Base-by-base conservation (phyloP, 495 filamentous ascomycete genomes). In the Podospora pseudocomata region DNA sequence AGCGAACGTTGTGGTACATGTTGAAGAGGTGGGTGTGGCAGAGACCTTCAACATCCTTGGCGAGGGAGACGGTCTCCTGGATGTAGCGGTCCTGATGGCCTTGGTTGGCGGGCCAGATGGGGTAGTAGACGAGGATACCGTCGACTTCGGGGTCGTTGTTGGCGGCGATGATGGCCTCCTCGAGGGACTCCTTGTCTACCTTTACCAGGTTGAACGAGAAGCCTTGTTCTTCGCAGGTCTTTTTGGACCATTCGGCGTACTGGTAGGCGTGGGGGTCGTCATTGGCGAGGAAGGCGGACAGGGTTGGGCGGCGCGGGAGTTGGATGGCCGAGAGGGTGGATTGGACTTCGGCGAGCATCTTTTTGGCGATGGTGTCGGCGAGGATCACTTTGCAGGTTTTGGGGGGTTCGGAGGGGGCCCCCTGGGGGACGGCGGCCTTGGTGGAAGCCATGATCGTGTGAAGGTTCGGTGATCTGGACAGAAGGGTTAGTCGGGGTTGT, bases 1-100 rank as follows among this genome's bases (percentile, higher is more conserved):
- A 97, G 62, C 95, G 92, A 73, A 95, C 87, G 80, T 99, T 99
- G 83, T 97, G 91, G 83, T 97, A 99, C 92, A 99, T 96, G 85
- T 99, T 99, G 86, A 94, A 95, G 74, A 97, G 89, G 80, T 97
- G 95, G 67, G 86, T 89, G 77, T 97, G 94, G 72, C 89, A 93
- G 64, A 99, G 89, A 26, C 95, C 95, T 74, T 99, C 95, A 66
- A 99, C 95, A 71, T 99, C 95, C 80, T 99, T 99, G 76, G 82
- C 77, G 60, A 96, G 85, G 65, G 91, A 85, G 26, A 96, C 92
- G n/a, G 96, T 90, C 80, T 97, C 92, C 81, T 98, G 95, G 67
- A 99, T 87, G 79, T 97, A 97, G 73, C 89, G 88, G 78, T 99
- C 95, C 73, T 97, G 91, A 18, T 86, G 85, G 39, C 9, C 7